These are phyloP conservation scores for Xerocomellus intermedius DNA, from an alignment of 768 basidiomycete species.

Conservation along the genomic window DNA sequence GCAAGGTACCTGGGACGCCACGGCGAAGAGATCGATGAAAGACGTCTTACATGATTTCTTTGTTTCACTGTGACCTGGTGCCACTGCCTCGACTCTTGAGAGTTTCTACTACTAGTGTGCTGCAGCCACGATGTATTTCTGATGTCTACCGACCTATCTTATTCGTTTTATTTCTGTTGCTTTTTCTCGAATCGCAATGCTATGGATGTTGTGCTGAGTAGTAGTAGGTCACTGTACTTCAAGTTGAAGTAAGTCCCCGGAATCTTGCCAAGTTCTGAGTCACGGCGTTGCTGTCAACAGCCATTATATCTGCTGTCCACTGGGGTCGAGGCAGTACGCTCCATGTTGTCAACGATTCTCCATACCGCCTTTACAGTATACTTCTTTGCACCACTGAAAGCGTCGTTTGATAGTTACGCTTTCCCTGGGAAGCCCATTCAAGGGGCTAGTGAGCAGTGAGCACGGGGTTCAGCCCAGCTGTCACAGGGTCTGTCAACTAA, in stretches of 20 bases:
- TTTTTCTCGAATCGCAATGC: constrained; percentile 29
- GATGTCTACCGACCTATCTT: constrained; percentile 26
- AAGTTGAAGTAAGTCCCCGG: background rate
- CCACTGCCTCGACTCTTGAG: background rate
- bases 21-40: constrained; percentile 33
- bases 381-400: background rate
- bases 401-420: background rate
- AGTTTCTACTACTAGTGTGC: constrained; percentile 6
- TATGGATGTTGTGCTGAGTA: constrained; percentile 27
- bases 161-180: constrained; percentile 33
- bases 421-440: too few relatives aligned
- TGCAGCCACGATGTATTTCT: constrained; percentile 28
- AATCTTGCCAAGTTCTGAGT: background rate
- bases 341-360: background rate
- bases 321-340: background rate
- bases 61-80: constrained; percentile 6
- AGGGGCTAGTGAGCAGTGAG: too few relatives aligned
- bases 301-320: background rate
- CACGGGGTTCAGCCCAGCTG: too few relatives aligned
- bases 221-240: background rate
- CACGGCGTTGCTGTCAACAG: background rate
- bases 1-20: constrained; percentile 67
- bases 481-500: too few relatives aligned
- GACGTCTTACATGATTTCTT: background rate
- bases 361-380: background rate